Conservation (phyloP, 208 protist genomes). For the Leishmania turanica region DNA sequence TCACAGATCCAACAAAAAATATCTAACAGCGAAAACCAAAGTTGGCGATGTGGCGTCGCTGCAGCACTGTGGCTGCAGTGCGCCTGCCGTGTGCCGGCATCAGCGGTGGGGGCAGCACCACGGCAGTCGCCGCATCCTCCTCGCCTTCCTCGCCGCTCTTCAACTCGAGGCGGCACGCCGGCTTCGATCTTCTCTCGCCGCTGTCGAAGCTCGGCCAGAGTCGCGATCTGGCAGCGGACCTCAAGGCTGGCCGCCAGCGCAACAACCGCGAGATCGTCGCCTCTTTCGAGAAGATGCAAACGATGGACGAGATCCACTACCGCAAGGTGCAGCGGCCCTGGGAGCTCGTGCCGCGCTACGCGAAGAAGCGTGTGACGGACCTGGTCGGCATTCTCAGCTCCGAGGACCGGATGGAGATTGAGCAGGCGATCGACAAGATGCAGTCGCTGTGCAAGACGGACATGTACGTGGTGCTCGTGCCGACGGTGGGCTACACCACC, state of each 20-base stretch:
- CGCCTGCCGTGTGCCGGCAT: not conserved
- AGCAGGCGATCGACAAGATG: constrained; percentile 88
- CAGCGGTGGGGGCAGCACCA: not conserved
- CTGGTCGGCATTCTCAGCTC: constrained; percentile 74
- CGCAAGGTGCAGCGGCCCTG: constrained; percentile 78
- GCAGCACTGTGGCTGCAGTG: constrained; percentile 11
- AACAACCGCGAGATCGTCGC: constrained; percentile 85
- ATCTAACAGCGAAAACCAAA: not conserved
- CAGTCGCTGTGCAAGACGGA: constrained; percentile 81
- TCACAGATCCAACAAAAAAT: not conserved
- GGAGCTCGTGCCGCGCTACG: constrained; percentile 81
- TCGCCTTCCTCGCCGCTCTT: constrained; percentile 26
- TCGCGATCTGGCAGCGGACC: constrained; percentile 67
- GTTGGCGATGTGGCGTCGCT: constrained; percentile 21
- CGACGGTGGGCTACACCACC: constrained; percentile 85
- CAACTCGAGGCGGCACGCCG: constrained; percentile 38
- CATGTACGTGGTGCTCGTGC: constrained; percentile 85
- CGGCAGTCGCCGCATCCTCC: not conserved
- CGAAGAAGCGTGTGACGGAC: constrained; percentile 86
- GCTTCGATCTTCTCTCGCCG: constrained; percentile 76
- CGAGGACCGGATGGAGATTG: constrained; percentile 90
- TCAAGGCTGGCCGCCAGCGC: constrained; percentile 72
- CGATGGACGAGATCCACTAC: constrained; percentile 88
- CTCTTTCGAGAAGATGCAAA: constrained; percentile 82
- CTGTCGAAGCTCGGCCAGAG: constrained; percentile 84